phyloP scores from a whole-genome alignment of 2,329 filamentous ascomycete genomes.

The Aspergillus viridinutans region DNA sequence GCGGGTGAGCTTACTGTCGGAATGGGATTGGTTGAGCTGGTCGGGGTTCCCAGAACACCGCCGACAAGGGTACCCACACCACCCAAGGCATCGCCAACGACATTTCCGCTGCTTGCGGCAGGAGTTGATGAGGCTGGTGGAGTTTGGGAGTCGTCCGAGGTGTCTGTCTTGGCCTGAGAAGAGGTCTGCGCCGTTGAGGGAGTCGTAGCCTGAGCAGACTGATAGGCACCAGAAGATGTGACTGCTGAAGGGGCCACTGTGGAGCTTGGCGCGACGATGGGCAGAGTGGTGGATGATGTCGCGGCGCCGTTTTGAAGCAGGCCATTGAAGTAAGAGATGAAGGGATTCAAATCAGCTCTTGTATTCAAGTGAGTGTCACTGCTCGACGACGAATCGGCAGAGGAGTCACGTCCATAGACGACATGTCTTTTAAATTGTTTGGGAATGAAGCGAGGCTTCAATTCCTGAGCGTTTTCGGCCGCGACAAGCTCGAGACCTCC shows the following conservation, averaged over 20 bases:
- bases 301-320: not conserved
- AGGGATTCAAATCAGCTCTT: not conserved
- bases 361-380: not conserved
- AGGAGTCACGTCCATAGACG: constrained; percentile 3
- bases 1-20: not conserved
- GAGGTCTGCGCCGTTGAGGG: not conserved
- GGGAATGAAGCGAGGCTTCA: constrained; percentile 33
- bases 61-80: not conserved
- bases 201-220: not conserved
- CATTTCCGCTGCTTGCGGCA: not conserved
- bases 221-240: not conserved
- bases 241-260: not conserved
- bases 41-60: not conserved
- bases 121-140: not conserved
- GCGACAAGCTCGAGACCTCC: constrained; percentile 31
- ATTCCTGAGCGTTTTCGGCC: constrained; percentile 26
- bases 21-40: not conserved
- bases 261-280: constrained; percentile 11
- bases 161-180: not conserved
- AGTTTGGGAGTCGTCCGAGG: not conserved
- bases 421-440: constrained; percentile 29
- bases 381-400: not conserved
- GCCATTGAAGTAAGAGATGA: not conserved
- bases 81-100: not conserved
- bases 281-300: constrained; percentile 2